Conservation (phyloP, 139 green algal species). For the Zygnema circumcarinatum region DNA sequence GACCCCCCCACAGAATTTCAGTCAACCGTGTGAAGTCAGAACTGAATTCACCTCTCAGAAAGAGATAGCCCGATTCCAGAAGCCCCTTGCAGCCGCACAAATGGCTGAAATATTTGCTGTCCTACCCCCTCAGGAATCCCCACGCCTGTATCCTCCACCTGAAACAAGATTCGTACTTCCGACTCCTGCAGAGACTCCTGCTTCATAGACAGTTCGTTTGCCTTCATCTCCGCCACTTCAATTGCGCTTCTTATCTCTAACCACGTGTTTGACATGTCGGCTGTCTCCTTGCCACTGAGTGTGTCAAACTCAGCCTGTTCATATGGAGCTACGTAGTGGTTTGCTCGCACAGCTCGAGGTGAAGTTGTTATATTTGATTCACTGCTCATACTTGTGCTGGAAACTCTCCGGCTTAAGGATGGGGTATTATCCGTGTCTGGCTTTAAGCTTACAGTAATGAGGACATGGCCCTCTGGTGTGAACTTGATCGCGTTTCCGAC, state of each 20-base stretch:
- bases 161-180: not conserved
- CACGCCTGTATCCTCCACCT: conserved; percentile 41
- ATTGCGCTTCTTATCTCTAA: not conserved
- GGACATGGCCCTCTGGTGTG: conserved; percentile 41
- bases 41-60: conserved; percentile 20
- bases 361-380: not conserved
- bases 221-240: not conserved
- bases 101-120: conserved; percentile 40
- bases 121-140: conserved; percentile 7
- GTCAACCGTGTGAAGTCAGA: no score
- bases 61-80: conserved; percentile 49
- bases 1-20: no score
- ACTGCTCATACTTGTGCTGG: not conserved
- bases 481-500: conserved; percentile 38
- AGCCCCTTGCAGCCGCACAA: conserved; percentile 26
- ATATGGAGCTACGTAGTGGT: not conserved
- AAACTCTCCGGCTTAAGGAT: not conserved
- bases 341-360: not conserved
- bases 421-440: not conserved
- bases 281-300: conserved; percentile 11
- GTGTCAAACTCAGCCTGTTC: conserved; percentile 2
- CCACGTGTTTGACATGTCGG: conserved; percentile 6
- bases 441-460: conserved; percentile 38
- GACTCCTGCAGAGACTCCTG: not conserved
- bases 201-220: not conserved